Base-by-base conservation (phyloP, 2,329 filamentous ascomycete species). In the Scytalidium sp. region DNA sequence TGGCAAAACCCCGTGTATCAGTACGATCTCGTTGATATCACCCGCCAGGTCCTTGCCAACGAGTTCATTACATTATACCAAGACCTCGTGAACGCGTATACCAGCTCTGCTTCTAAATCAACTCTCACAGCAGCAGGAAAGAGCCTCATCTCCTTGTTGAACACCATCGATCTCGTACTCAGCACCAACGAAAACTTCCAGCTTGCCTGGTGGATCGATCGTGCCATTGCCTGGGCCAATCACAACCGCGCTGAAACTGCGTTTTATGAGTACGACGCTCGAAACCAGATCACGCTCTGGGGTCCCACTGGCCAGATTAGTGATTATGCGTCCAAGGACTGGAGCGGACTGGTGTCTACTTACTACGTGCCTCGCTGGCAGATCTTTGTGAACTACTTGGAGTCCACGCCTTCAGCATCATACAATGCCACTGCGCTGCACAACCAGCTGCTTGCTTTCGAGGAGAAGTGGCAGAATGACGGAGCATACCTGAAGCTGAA, bases 11-110 rank as follows among this genome's bases (percentile, higher is more conserved):
- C 70, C 22, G 63, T 70, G 1, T 78, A 72, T 55, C 63, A 64
- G 20, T 70, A 75, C 52, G 76, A 79, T 50, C 57, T 77, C 22
- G 67, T 75, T n/a, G 75, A 78, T 54, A 61, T 76, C 11, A 73
- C 74, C 2, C 67, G 75, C 2, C 75, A 79, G 58, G 70, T 78
- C 13, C 56, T 77, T 40, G 67, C 67, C 41, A 76, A 78, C 57
- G 65, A 64, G 5, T 78, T 78, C 56, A 65, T 67, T n/a, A 54
- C 71, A n/a, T 70, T 83, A 41, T 84, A 84, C 58, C 74, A 75
- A 2, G 74, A 76, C 43, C 59, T 77, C 2, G 59, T 75, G 8
- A 43, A 55, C 0, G 60, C 64, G 11, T 73, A 67, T 49, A 67
- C 64, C 43, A 55, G 51, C 15, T 58, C 58, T 15, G 49, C 51